Base-by-base conservation (phyloP, 2,329 filamentous ascomycete species). In the Cordyceps fumosorosea region DNA sequence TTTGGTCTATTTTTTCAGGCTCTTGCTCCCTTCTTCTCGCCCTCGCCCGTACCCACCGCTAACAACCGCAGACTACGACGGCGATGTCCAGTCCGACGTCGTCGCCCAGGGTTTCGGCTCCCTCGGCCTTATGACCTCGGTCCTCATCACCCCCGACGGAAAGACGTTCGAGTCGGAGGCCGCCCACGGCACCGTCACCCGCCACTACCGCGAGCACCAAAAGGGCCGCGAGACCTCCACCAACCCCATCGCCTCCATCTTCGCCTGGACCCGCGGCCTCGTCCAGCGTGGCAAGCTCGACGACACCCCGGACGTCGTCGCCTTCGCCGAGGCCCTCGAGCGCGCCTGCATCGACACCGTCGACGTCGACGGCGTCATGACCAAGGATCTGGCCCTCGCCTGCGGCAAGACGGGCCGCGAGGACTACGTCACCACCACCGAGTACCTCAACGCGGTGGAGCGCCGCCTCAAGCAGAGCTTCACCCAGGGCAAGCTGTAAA, bases 231-330 rank as follows among this genome's bases (percentile, higher is more conserved):
- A 96, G 80, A 99, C 95, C 62, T 96, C 92, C 51, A 99, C 95
- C 69, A 98, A 99, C 87, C 95, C 95, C 65, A 98, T 98, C 71
- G 95, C 95, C 66, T 96, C 91, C 75, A 98, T 99, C 81, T 99
- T 98, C 77, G 95, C 95, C 72, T 99, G 95, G 95, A 98, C 95
- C 64, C 89, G 95, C 64, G 95, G 95, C 71, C 86, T 99, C 54
- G 80, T 91, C 69, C 95, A 97, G 84, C 90, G 95, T 71, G 95
- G 95, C 70, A 89, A 91, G 80, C 86, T 99, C 67, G 95, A 99
- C 78, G 81, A 86, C 59, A 97, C 92, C n/a, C 93, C 93, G 34
- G 93, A 97, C 68, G 82, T 99, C 32, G 86, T 96, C 64, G 84
- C 90, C 56, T 99, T 96, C 72, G 95, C 93, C 63, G 90, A 98